phyloP scores from a whole-genome alignment of 495 filamentous ascomycete species.

The Penicillium nucicola region DNA sequence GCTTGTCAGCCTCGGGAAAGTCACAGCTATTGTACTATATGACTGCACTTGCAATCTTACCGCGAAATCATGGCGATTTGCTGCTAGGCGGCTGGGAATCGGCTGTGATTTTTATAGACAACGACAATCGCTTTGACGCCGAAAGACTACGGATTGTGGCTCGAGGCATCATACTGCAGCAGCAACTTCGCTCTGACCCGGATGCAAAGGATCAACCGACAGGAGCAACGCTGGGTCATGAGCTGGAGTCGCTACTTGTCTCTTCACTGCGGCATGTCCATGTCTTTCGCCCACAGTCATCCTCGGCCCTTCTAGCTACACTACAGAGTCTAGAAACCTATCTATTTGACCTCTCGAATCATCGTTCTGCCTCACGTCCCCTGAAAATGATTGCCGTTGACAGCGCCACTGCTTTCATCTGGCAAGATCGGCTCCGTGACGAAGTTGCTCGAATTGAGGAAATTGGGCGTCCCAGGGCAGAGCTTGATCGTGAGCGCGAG shows the following conservation, averaged over 20 bases:
- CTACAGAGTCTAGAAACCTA: slow-evolving; percentile 46
- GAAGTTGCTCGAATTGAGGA: slow-evolving; percentile 41
- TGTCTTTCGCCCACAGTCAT: slow-evolving; percentile 55
- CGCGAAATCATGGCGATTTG: slow-evolving; percentile 32
- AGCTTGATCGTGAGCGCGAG: slow-evolving; percentile 29
- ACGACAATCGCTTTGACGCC: slow-evolving; percentile 63
- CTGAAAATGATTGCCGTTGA: slow-evolving; percentile 53
- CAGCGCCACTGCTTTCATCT: slow-evolving; percentile 55
- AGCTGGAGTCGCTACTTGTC: slow-evolving; percentile 29
- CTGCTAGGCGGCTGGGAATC: slow-evolving; percentile 46
- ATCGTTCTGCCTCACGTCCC: slow-evolving; percentile 43
- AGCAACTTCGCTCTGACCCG: slow-evolving; percentile 1
- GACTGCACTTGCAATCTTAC: slow-evolving; percentile 56
- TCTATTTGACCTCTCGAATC: slow-evolving; percentile 45
- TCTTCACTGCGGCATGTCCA: slow-evolving; percentile 46
- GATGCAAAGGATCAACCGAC: neutral
- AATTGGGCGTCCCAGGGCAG: slow-evolving; percentile 28
- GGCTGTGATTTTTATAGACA: slow-evolving; percentile 68
- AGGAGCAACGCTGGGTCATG: neutral
- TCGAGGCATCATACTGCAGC: slow-evolving; percentile 20
- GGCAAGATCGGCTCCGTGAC: slow-evolving; percentile 52
- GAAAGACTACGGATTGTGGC: slow-evolving; percentile 48
- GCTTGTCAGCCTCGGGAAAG: slow-evolving; percentile 54
- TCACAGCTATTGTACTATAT: slow-evolving; percentile 70
- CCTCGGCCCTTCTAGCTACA: slow-evolving; percentile 49